These are phyloP conservation scores for Euphrasia confusa DNA, from an alignment of 257 asterid genomes.

Conservation along the genomic window DNA sequence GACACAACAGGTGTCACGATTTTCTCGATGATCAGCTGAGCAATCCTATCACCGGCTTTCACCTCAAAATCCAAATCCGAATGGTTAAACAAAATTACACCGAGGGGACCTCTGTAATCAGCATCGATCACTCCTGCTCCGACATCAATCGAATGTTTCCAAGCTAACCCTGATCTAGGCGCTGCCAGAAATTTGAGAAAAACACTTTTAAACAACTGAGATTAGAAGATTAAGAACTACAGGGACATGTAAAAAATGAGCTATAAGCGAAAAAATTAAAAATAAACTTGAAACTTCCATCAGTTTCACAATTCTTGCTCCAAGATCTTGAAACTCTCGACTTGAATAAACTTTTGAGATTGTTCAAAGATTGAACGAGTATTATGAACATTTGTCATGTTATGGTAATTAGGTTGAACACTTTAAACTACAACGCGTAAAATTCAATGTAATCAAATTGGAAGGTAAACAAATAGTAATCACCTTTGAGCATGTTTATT, in stretches of 20 bases:
- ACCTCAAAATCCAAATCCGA: conserved; percentile 53
- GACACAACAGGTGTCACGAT: conserved; percentile 42
- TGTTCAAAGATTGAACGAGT: no score
- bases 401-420: no score
- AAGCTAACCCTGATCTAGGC: conserved; percentile 75
- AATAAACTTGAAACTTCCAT: no score
- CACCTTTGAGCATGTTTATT: no score
- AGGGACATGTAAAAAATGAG: not conserved
- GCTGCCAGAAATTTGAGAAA: conserved; percentile 30
- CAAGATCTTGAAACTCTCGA: no score
- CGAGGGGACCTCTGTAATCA: conserved; percentile 57
- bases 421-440: no score
- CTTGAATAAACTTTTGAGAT: no score
- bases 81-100: conserved; percentile 55
- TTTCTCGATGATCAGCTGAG: conserved; percentile 39
- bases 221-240: not conserved
- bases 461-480: no score
- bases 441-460: no score
- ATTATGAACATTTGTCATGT: no score
- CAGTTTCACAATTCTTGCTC: no score
- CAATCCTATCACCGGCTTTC: conserved; percentile 42
- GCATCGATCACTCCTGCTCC: conserved; percentile 97
- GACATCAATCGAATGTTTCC: conserved; percentile 82
- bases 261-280: no score
- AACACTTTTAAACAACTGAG: not conserved